phyloP scores from a whole-genome alignment of 352 stramenopile genomes.

The Hyaloperonospora brassicae region DNA sequence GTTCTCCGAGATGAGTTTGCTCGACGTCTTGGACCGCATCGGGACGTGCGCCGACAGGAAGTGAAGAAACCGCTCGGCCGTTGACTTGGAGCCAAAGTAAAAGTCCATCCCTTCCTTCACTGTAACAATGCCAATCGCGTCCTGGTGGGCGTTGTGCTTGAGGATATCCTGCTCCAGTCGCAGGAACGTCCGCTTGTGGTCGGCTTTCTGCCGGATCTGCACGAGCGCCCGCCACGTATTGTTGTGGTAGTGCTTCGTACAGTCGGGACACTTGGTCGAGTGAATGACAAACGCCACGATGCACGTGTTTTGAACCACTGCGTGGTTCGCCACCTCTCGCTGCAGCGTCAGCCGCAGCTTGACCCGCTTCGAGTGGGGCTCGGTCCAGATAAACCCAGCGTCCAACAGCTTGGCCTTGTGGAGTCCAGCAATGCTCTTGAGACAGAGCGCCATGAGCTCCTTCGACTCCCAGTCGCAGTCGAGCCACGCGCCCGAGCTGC shows the following conservation, averaged over 20 bases:
- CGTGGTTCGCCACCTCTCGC: conserved; percentile 65
- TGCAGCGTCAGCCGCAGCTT: conserved; percentile 67
- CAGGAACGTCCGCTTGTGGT: conserved; percentile 73
- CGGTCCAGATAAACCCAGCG: conserved; percentile 76
- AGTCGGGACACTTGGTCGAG: conserved; percentile 63
- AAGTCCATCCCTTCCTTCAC: conserved; percentile 79
- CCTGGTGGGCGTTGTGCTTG: conserved; percentile 58
- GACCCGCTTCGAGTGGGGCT: conserved; percentile 72
- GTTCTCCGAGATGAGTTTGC: conserved; percentile 73
- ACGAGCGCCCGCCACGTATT: conserved; percentile 61
- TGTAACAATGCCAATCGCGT: conserved; percentile 49
- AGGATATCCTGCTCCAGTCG: conserved; percentile 66
- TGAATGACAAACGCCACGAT: conserved; percentile 58
- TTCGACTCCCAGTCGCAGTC: conserved; percentile 63
- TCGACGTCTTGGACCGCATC: conserved; percentile 59
- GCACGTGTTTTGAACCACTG: conserved; percentile 58
- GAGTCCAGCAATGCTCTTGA: conserved; percentile 62
- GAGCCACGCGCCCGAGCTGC: conserved; percentile 37
- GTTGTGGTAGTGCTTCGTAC: conserved; percentile 61
- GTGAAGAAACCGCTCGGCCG: conserved; percentile 49
- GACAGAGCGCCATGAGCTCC: conserved; percentile 69
- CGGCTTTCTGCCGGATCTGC: conserved; percentile 66
- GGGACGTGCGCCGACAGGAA: conserved; percentile 56
- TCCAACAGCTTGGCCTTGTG: conserved; percentile 68
- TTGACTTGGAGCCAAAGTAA: conserved; percentile 56